These are phyloP conservation scores for Trichosporon ovoides DNA, from an alignment of 1,284 basidiomycete genomes.

Conservation along the genomic window DNA sequence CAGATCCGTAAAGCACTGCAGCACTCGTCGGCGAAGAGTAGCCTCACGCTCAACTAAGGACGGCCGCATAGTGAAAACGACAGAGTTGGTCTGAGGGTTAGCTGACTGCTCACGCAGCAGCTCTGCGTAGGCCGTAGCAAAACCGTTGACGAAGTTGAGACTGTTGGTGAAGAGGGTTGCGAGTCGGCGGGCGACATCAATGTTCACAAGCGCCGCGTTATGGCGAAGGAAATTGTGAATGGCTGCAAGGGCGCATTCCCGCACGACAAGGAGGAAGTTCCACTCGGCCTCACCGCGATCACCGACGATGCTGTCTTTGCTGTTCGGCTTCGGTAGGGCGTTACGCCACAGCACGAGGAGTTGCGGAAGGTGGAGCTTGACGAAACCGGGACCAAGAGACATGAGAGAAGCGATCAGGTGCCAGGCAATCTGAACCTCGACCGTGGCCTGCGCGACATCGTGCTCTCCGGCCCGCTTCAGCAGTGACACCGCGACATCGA, in stretches of 20 bases:
- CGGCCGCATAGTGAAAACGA: slow-evolving; percentile 53
- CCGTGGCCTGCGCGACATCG: slow-evolving; percentile 69
- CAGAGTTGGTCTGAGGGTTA: slow-evolving; percentile 37
- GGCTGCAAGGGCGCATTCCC: slow-evolving; percentile 84
- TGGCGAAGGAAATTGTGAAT: slow-evolving; percentile 82
- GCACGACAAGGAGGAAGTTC: slow-evolving; percentile 84
- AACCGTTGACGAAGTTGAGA: slow-evolving; percentile 73
- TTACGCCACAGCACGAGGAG: slow-evolving; percentile 94
- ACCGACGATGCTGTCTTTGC: slow-evolving; percentile 66
- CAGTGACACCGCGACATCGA: slow-evolving; percentile 83
- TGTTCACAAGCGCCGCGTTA: slow-evolving; percentile 72
- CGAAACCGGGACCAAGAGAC: slow-evolving; percentile 88
- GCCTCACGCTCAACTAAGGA: slow-evolving; percentile 74
- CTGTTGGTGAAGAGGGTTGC: slow-evolving; percentile 82
- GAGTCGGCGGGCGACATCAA: slow-evolving; percentile 84
- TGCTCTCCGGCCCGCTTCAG: slow-evolving; percentile 88
- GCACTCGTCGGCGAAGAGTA: slow-evolving; percentile 73
- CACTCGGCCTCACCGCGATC: slow-evolving; percentile 73
- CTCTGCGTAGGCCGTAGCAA: slow-evolving; percentile 50
- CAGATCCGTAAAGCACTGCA: slow-evolving; percentile 81
- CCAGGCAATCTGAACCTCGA: slow-evolving; percentile 94
- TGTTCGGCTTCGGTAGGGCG: slow-evolving; percentile 87
- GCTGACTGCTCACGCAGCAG: slow-evolving; percentile 45
- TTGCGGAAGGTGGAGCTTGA: slow-evolving; percentile 84
- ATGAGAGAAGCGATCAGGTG: slow-evolving; percentile 83